Percentiles rank a stretch among this genome's conserved stretches.
Evolutionary conservation across 129 eudicot genomes (phyloP).

Genomic region (Gnaphalium uliginosum): DNA sequence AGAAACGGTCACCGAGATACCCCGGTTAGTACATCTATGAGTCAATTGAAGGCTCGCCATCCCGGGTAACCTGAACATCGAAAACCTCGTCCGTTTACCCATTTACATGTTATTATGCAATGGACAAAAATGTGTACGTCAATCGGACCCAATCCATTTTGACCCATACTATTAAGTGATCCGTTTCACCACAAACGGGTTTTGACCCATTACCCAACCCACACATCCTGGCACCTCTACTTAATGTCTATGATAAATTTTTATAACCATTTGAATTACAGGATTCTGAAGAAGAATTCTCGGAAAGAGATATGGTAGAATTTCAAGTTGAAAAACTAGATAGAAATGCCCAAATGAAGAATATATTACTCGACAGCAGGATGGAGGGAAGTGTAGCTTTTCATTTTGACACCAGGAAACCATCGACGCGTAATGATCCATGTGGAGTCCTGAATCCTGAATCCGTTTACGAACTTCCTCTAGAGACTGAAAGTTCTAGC

Average conservation of each 20-base stretch:
- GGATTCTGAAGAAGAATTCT: constrained; percentile 30
- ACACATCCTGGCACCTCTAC: neutral
- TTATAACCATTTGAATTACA: constrained; percentile 24
- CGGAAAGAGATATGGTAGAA: constrained; percentile 13
- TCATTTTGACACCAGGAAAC: constrained; percentile 44
- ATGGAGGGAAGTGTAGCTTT: constrained; percentile 52
- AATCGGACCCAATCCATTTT: no score
- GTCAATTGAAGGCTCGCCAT: no score
- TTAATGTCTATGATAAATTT: neutral
- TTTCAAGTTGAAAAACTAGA: constrained; percentile 30
- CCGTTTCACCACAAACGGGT: no score
- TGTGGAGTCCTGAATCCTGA: constrained; percentile 14
- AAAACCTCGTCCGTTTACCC: no score
- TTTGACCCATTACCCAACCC: no score
- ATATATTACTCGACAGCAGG: constrained; percentile 33
- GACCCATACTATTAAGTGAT: no score
- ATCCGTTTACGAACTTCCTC: constrained; percentile 15
- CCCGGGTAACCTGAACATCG: no score
- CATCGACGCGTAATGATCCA: constrained; percentile 8
- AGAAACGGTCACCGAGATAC: no score
- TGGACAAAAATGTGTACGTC: no score
- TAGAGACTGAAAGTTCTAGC: neutral
- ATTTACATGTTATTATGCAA: no score
- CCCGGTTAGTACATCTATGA: no score
- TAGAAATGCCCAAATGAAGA: constrained; percentile 13